These are phyloP conservation scores for Globisporangium polare DNA, from an alignment of 352 stramenopile species.

Conservation along the genomic window DNA sequence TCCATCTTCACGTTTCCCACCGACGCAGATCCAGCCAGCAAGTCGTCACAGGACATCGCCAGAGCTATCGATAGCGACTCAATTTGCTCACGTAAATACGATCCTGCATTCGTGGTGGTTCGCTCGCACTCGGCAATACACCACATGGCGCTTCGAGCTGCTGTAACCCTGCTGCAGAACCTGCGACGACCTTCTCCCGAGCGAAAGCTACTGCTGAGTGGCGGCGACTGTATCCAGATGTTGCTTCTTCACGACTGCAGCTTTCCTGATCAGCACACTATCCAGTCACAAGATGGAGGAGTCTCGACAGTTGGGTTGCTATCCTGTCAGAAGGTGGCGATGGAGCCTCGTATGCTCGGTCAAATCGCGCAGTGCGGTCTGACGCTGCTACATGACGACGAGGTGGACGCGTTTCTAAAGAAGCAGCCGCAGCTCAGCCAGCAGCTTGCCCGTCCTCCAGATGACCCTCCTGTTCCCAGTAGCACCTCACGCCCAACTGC, in stretches of 20 bases:
- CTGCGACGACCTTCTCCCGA: constrained; percentile 33
- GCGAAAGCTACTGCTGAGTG: constrained; percentile 18
- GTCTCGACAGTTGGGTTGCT: neutral
- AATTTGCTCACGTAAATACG: neutral
- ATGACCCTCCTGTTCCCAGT: neutral
- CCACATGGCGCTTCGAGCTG: constrained; percentile 36
- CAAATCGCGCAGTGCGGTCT: constrained; percentile 4
- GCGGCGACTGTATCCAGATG: constrained; percentile 7
- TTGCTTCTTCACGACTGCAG: neutral
- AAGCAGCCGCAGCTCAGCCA: neutral
- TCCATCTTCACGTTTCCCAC: constrained; percentile 41
- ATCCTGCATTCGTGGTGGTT: constrained; percentile 9
- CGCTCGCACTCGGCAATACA: constrained; percentile 11
- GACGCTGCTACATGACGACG: neutral
- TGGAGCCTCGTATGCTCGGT: neutral
- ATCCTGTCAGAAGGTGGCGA: neutral
- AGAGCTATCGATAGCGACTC: neutral
- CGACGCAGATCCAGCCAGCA: neutral
- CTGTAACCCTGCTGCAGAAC: constrained; percentile 28
- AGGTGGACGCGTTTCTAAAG: neutral
- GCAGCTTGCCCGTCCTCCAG: neutral
- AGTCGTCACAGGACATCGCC: neutral
- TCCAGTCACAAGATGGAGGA: neutral
- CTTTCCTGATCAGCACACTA: neutral
- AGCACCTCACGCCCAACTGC: neutral